Evolutionary conservation across 139 green algal genomes (phyloP).

Genomic region (Eudorina sp.): DNA sequence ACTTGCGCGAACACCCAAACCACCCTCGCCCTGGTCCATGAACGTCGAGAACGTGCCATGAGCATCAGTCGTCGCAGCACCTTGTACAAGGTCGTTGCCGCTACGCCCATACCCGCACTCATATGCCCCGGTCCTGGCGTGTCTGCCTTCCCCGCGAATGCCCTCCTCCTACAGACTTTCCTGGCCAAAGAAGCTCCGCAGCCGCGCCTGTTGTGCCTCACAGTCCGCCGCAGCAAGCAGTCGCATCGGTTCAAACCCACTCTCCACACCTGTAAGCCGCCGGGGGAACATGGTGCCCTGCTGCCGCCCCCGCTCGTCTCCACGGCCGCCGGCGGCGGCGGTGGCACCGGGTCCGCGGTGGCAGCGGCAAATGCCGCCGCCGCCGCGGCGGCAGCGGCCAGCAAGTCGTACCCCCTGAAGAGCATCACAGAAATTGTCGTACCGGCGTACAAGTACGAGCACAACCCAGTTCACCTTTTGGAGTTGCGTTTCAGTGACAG

Average conservation of each 20-base stretch:
- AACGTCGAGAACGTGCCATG: too few species aligned
- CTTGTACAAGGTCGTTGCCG: too few species aligned
- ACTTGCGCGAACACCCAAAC: too few species aligned
- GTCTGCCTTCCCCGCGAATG: neutral
- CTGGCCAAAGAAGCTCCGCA: constrained; percentile 40
- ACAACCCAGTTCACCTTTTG: neutral
- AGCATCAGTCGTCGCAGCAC: too few species aligned
- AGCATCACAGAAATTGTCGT: constrained; percentile 32
- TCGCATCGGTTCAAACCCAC: constrained; percentile 47
- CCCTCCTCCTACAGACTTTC: constrained; percentile 36
- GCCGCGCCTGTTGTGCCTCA: constrained; percentile 49
- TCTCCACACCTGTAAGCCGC: constrained; percentile 6
- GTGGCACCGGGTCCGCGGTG: neutral
- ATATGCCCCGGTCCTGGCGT: too few species aligned
- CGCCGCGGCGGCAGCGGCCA: neutral
- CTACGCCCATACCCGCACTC: too few species aligned
- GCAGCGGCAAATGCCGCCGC: neutral
- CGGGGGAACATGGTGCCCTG: neutral
- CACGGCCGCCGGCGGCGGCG: neutral
- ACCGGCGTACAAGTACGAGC: constrained; percentile 33
- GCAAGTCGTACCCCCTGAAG: constrained; percentile 36
- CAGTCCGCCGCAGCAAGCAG: constrained; percentile 38
- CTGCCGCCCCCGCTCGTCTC: neutral
- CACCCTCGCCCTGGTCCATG: too few species aligned
- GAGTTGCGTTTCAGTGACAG: constrained; percentile 36